These are phyloP conservation scores for Vitis rotundifolia DNA, from an alignment of 164 flowering plant species.

Conservation along the genomic window DNA sequence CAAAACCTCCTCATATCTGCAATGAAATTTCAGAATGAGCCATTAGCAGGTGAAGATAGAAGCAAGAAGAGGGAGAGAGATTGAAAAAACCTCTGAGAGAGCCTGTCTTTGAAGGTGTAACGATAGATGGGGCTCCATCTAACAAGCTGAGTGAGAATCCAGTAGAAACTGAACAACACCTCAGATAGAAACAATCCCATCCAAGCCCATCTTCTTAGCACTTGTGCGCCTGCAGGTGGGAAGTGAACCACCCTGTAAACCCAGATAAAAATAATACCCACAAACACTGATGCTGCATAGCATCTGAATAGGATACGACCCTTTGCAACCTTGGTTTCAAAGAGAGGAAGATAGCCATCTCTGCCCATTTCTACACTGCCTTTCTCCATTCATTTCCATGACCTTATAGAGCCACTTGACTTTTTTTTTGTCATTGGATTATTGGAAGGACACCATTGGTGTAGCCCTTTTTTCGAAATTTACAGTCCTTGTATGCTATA, in stretches of 20 bases:
- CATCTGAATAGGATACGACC: conserved; percentile 13
- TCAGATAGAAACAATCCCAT: conserved; percentile 34
- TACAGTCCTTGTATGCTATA: too few relatives aligned
- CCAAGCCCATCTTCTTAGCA: conserved; percentile 31
- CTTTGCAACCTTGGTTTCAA: conserved; percentile 29
- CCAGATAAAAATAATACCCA: conserved; percentile 26
- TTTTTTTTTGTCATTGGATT: too few relatives aligned
- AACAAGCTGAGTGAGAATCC: conserved; percentile 28
- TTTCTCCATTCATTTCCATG: too few relatives aligned
- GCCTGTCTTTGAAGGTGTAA: conserved; percentile 36
- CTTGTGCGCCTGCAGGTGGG: conserved; percentile 8
- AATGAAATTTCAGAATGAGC: too few relatives aligned
- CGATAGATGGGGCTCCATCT: conserved; percentile 38
- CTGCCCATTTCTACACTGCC: neutral
- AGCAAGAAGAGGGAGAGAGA: neutral
- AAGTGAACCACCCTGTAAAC: conserved; percentile 28
- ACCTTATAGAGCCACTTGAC: too few relatives aligned
- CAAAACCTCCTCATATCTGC: conserved; percentile 22
- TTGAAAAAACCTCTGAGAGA: conserved; percentile 18
- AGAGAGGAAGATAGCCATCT: conserved; percentile 6
- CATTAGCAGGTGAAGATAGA: too few relatives aligned
- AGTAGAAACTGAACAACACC: conserved; percentile 44
- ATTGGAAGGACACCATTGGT: too few relatives aligned
- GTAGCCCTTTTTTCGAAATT: too few relatives aligned
- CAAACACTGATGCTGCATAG: conserved; percentile 18